phyloP scores from a whole-genome alignment of 345 rosid species.

The Bruguiera gymnorhiza region DNA sequence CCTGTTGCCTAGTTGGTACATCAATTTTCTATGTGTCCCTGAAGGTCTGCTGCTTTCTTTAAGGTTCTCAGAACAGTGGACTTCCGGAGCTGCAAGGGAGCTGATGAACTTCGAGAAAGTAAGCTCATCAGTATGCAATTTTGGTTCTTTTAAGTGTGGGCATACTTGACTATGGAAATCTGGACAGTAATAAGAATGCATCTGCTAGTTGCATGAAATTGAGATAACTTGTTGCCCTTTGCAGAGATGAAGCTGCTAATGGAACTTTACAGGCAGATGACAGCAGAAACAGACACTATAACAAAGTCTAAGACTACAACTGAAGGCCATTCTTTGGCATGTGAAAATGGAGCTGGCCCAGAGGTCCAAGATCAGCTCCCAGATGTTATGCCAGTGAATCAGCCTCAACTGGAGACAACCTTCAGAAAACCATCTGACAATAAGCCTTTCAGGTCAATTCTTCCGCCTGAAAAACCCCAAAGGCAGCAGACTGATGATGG shows the following conservation, averaged over 20 bases:
- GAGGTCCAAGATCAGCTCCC: slow-evolving; percentile 21
- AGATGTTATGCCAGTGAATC: slow-evolving; percentile 13
- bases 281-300: slow-evolving; percentile 33
- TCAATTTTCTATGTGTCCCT: neutral
- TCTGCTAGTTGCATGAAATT: neutral
- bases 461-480: slow-evolving; percentile 20
- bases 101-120: slow-evolving; percentile 68
- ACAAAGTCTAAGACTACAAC: slow-evolving; percentile 28
- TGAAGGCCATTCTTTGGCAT: slow-evolving; percentile 32
- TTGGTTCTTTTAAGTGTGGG: neutral
- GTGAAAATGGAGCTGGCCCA: slow-evolving; percentile 39
- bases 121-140: slow-evolving; percentile 25
- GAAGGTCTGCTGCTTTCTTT: slow-evolving; percentile 18
- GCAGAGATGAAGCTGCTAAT: slow-evolving; percentile 65
- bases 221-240: neutral
- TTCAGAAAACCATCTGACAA: slow-evolving; percentile 29
- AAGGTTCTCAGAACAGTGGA: slow-evolving; percentile 66
- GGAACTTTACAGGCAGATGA: slow-evolving; percentile 54
- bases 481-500: slow-evolving; percentile 33
- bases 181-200: neutral
- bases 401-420: slow-evolving; percentile 15
- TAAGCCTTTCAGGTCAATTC: slow-evolving; percentile 17
- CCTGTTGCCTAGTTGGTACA: neutral
- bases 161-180: neutral
- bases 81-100: slow-evolving; percentile 58